Evolutionary conservation across 164 flowering plant genomes (phyloP).

Genomic region (Stephania japonica): DNA sequence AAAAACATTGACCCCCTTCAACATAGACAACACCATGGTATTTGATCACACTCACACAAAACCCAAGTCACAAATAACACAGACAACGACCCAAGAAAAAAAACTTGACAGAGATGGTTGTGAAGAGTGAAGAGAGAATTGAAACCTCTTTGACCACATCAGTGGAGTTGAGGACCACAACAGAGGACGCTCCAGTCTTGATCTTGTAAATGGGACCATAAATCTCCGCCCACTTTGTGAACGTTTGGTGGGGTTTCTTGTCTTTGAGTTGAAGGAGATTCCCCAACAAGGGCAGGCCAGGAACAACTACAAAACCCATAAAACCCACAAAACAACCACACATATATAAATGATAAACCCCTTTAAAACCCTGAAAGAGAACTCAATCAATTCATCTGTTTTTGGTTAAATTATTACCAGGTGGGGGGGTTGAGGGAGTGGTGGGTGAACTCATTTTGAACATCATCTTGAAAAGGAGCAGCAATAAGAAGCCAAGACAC

Average conservation of each 20-base stretch:
- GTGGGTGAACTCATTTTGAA: background rate
- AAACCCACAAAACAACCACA: background rate
- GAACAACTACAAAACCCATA: slow-evolving; percentile 56
- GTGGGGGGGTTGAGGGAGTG: slow-evolving; percentile 25
- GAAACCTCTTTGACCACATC: slow-evolving; percentile 82
- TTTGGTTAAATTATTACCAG: slow-evolving; percentile 25
- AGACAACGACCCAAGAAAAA: no score
- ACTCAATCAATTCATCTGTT: background rate
- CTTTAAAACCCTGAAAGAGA: background rate
- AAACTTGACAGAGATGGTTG: no score
- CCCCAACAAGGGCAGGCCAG: slow-evolving; percentile 73
- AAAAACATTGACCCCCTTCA: no score
- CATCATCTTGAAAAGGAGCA: background rate
- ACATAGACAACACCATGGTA: no score
- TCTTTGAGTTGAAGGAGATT: slow-evolving; percentile 68
- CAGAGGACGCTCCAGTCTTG: slow-evolving; percentile 53
- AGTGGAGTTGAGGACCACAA: slow-evolving; percentile 64
- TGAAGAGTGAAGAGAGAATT: no score
- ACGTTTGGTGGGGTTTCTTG: slow-evolving; percentile 77
- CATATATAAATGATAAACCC: background rate
- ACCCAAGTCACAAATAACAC: no score
- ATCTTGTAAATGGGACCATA: slow-evolving; percentile 81
- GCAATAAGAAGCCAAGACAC: slow-evolving; percentile 3
- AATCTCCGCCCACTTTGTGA: slow-evolving; percentile 54
- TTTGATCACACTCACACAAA: no score